These are phyloP conservation scores for Diaporthe velutina DNA, from an alignment of 2,329 filamentous ascomycete species.

Conservation along the genomic window DNA sequence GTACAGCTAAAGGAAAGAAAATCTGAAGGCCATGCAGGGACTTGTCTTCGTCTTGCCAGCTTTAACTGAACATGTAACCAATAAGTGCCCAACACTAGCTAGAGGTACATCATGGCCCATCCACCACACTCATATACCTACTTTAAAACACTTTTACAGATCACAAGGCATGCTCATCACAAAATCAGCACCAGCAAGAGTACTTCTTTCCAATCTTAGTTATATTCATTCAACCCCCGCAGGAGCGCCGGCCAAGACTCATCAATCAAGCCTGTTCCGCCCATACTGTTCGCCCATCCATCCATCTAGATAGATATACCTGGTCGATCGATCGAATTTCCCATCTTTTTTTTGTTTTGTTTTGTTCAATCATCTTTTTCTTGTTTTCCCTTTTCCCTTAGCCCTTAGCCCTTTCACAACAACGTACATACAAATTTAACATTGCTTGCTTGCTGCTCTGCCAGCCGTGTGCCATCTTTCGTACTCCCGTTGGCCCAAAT, in stretches of 20 bases:
- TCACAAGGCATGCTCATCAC: neutral
- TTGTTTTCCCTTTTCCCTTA: neutral
- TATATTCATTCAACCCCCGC: slow-evolving; percentile 3
- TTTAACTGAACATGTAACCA: too few species aligned
- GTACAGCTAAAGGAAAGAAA: too few species aligned
- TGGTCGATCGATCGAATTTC: neutral
- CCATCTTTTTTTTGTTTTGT: slow-evolving; percentile 8
- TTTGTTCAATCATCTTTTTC: neutral
- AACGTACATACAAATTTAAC: slow-evolving; percentile 2
- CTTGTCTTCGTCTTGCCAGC: too few species aligned
- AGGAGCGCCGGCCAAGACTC: neutral
- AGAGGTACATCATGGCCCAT: neutral
- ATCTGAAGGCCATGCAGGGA: too few species aligned
- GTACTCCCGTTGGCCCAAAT: neutral
- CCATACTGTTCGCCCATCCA: neutral
- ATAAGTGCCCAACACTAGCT: neutral
- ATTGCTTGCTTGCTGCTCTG: too few species aligned
- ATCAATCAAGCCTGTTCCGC: neutral
- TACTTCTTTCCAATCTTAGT: slow-evolving; percentile 2
- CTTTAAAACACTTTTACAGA: neutral
- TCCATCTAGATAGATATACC: neutral
- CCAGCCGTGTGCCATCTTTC: neutral
- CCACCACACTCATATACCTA: neutral
- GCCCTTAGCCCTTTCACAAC: neutral
- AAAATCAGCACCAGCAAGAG: neutral